Percentiles rank a stretch among this genome's conserved stretches.
phyloP scores from a whole-genome alignment of 2,329 filamentous ascomycete genomes.

The Sarocladium kiliense region DNA sequence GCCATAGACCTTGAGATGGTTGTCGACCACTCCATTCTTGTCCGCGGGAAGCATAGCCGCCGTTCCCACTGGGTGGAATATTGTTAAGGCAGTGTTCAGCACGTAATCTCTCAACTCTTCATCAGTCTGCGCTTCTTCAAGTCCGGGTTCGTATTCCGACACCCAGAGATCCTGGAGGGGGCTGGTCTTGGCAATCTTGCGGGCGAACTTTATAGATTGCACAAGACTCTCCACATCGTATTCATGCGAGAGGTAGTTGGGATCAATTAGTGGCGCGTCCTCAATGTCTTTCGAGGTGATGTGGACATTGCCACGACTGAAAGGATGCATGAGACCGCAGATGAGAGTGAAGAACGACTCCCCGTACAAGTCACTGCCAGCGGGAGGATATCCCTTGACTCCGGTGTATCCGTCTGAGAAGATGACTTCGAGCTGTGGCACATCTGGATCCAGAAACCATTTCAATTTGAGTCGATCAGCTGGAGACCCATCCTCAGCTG shows the following conservation, averaged over 20 bases:
- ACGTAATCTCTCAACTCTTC: slow-evolving; percentile 29
- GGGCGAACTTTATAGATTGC: slow-evolving; percentile 37
- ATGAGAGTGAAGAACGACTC: slow-evolving; percentile 4
- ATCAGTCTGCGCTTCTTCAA: slow-evolving; percentile 26
- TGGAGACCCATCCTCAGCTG: slow-evolving; percentile 12
- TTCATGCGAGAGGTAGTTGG: slow-evolving; percentile 50
- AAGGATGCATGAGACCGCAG: slow-evolving; percentile 47
- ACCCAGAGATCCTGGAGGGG: slow-evolving; percentile 25
- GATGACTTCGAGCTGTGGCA: background rate
- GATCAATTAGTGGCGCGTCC: slow-evolving; percentile 43
- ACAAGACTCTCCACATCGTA: slow-evolving; percentile 50
- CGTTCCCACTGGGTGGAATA: slow-evolving; percentile 45
- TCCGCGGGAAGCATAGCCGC: slow-evolving; percentile 40
- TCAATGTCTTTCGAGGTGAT: slow-evolving; percentile 37
- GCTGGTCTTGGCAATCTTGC: slow-evolving; percentile 24
- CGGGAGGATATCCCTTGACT: background rate
- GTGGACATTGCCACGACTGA: slow-evolving; percentile 54
- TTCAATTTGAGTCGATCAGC: slow-evolving; percentile 12
- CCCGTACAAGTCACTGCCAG: slow-evolving; percentile 3
- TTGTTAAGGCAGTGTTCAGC: slow-evolving; percentile 25
- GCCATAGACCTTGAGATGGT: slow-evolving; percentile 12
- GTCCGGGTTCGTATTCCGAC: background rate
- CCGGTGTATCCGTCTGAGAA: slow-evolving; percentile 1
- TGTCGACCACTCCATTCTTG: slow-evolving; percentile 27
- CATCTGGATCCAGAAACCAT: background rate